Percentiles rank a stretch among this genome's conserved stretches.
phyloP scores from a whole-genome alignment of 495 filamentous ascomycete species.

The Pyrenopolyporus hunteri region DNA sequence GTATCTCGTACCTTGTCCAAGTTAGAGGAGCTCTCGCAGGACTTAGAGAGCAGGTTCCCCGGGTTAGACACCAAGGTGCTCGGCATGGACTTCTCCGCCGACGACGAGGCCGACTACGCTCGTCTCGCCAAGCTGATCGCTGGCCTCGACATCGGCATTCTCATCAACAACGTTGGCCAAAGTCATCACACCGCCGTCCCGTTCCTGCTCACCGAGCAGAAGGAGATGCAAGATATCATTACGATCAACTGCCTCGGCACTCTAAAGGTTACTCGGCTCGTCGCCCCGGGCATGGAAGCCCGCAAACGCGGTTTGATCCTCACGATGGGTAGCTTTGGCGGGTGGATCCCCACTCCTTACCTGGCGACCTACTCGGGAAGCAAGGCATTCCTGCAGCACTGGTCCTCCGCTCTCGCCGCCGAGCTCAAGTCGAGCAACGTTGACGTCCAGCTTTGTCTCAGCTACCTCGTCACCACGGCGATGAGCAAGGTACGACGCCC shows the following conservation, averaged over 20 bases:
- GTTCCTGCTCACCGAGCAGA: conserved; percentile 76
- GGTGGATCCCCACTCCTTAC: conserved; percentile 86
- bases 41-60: conserved; percentile 71
- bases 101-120: conserved; percentile 77
- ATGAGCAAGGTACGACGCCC: conserved; percentile 93
- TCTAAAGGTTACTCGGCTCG: conserved; percentile 79
- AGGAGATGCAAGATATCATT: conserved; percentile 88
- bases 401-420: conserved; percentile 83
- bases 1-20: conserved; percentile 94
- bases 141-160: conserved; percentile 79
- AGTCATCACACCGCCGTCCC: conserved; percentile 91
- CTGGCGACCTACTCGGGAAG: conserved; percentile 96
- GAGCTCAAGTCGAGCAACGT: conserved; percentile 83
- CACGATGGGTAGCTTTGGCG: conserved; percentile 96
- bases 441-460: conserved; percentile 83
- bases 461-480: conserved; percentile 89
- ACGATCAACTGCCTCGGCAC: conserved; percentile 93
- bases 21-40: conserved; percentile 73
- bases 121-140: conserved; percentile 68
- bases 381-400: conserved; percentile 98
- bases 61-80: conserved; percentile 73
- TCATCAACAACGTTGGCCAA: conserved; percentile 97
- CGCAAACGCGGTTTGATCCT: conserved; percentile 87
- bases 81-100: conserved; percentile 88
- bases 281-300: conserved; percentile 82